Percentiles rank a stretch among this genome's conserved stretches.
These are phyloP conservation scores for Mucor circinelloides DNA, from an alignment of 371 early-diverging fungal species.

Conservation along the genomic window DNA sequence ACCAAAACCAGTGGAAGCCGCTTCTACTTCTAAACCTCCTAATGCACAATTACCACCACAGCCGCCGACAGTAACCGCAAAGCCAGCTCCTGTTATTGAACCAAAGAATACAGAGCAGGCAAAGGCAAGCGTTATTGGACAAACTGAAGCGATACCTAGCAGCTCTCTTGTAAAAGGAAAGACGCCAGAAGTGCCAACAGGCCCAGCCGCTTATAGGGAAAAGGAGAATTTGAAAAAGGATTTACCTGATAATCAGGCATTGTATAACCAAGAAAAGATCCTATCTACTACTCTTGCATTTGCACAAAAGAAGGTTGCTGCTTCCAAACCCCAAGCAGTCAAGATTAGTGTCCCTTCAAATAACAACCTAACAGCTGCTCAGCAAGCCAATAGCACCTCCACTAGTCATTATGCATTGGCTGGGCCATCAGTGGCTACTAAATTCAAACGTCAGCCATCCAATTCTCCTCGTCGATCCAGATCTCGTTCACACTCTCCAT, in stretches of 20 bases:
- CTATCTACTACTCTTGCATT: not conserved
- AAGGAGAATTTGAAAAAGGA: not conserved
- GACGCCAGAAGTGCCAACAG: not conserved
- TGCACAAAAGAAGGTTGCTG: not conserved
- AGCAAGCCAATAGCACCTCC: not conserved
- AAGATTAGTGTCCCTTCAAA: not conserved
- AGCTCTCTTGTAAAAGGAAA: not conserved
- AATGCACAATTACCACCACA: too few species aligned
- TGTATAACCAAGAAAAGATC: not conserved
- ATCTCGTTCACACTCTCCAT: not conserved
- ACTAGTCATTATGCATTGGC: not conserved
- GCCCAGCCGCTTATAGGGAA: not conserved
- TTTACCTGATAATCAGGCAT: not conserved
- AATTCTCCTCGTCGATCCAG: not conserved
- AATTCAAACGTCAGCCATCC: not conserved
- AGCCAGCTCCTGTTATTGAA: not conserved
- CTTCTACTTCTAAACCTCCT: too few species aligned
- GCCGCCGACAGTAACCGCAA: not conserved
- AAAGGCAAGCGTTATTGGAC: not conserved
- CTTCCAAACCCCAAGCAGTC: not conserved
- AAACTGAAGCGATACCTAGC: not conserved
- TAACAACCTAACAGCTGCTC: not conserved
- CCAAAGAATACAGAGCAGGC: not conserved
- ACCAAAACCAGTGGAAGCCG: conserved; percentile 11
- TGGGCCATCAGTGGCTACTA: not conserved